Evolutionary conservation across 768 basidiomycete genomes (phyloP), one percentile per base, ranked within the genome.

Genomic region (Leucocoprinus birnbaumii): DNA sequence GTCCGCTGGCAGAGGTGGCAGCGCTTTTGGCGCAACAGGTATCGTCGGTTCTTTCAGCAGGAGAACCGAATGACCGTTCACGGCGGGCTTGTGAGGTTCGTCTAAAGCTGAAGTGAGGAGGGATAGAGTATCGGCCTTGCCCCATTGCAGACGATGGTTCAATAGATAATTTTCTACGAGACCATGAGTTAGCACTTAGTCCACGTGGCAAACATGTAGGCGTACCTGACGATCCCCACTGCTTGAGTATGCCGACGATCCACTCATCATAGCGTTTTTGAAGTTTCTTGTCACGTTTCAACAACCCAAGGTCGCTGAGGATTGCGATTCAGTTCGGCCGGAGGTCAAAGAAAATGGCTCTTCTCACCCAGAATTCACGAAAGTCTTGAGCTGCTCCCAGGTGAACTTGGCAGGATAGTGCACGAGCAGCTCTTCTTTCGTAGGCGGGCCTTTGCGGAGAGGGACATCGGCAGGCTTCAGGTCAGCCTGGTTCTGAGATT

Each of bases 361-460:
- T 35, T 49, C 74, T 41, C 66, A 88, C 88, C 89, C 89, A 54
- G 89, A 88, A 64, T 85, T 88, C 47, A 92, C 76, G 59, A 92
- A 91, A 3, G 82, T 78, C 71, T 85, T 91, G 24, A 92, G 70
- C 64, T 92, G 83, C 8, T 67, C 59, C 87, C 88, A 92, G 0
- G 89, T 87, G 60, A 90, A 90, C 58, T 80, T 83, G 3, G 86
- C 76, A 13, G 89, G 89, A 63, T 92, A 92, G 63, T 89, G 70
- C 1, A 69, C 75, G 7, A 82, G 66, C 5, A 92, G 68, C 60
- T 92, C 90, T 49, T 84, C 83, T 35, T 67, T 70, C 1, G 87
- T 89, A 11, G 90, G 90, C 19, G 76, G 83, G 0, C 89, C 88
- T n/a, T 72, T 73, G 10, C 78, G 64, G 27, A 81, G 65, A 5